Base-by-base conservation (phyloP, 1,139 yeast genomes). In the Kodamaea plutei region DNA sequence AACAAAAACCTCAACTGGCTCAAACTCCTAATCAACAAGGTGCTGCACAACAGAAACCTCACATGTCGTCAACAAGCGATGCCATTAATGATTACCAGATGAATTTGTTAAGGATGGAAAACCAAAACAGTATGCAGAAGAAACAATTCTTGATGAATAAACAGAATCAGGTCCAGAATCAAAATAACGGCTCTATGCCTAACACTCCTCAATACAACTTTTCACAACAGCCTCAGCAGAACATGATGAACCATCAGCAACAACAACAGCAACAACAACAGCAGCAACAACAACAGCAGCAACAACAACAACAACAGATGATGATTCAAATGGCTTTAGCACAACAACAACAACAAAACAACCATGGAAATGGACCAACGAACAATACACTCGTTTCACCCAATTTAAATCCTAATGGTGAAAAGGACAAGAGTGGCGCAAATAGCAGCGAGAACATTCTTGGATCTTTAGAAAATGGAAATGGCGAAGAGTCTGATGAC, bases 61-160 rank as follows among this genome's bases (percentile, higher is more conserved):
- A 21, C n/a, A 12, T 13, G n/a, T n/a, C n/a, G n/a, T n/a, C n/a
- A n/a, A n/a, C n/a, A n/a, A n/a, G n/a, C n/a, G n/a, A n/a, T 20
- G 50, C 53, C 4, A 38, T 52, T 9, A 50, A 38, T 27, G 60
- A 53, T 19, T 53, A 53, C 35, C 61, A 55, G 35, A 36, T 46
- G 38, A 55, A 48, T 30, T 36, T 54, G 23, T 35, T 50, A 26
- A 44, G 50, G 26, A 52, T 53, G 57, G 59, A 53, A 20, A 49
- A 49, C 35, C 60, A 52, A 31, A 53, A 54, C 30, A 47, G 52
- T 34, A 28, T 49, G 23, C 61, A 53, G 30, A 45, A 50, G 37
- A 50, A 50, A 20, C 59, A 53, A 33, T 48, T 47, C 27, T 29
- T 52, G 33, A 37, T 50, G 40, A 48, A 49, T 34, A 56, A 52